A percentile compares a stretch with the other conserved stretches of the same genome.
Evolutionary conservation across 2,329 filamentous ascomycete genomes (phyloP).

Genomic region (Lojkania enalia): DNA sequence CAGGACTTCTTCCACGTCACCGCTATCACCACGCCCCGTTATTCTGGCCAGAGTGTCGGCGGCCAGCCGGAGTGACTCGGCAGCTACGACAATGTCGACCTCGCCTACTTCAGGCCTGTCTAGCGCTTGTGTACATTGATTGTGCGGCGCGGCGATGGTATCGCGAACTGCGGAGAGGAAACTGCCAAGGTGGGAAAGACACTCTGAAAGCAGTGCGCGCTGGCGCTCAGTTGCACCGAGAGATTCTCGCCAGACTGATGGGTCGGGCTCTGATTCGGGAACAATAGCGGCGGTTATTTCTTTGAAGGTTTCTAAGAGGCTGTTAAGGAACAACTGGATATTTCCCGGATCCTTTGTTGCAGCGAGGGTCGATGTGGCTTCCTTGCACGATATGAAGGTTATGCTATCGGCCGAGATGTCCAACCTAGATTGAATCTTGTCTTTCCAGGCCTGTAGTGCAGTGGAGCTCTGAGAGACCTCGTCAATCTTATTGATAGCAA

Average conservation of each 20-base stretch:
- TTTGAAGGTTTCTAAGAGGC: constrained; percentile 69
- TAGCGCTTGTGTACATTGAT: constrained; percentile 5
- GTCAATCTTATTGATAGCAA: constrained; percentile 66
- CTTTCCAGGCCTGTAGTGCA: constrained; percentile 21
- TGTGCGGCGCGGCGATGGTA: neutral
- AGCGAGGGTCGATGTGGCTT: constrained; percentile 47
- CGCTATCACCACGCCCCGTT: constrained; percentile 80
- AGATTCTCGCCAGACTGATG: constrained; percentile 75
- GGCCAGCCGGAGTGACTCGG: constrained; percentile 75
- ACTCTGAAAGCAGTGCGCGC: constrained; percentile 75
- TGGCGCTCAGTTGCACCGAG: constrained; percentile 91
- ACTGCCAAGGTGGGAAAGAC: constrained; percentile 69
- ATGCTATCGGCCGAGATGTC: constrained; percentile 48
- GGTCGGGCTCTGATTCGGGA: constrained; percentile 54
- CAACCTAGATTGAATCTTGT: constrained; percentile 25
- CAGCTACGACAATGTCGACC: constrained; percentile 84
- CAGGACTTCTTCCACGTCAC: constrained; percentile 92
- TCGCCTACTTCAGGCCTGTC: constrained; percentile 46
- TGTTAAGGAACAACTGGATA: constrained; percentile 69
- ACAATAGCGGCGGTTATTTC: constrained; percentile 64
- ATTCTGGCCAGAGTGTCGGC: constrained; percentile 66
- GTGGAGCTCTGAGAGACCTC: constrained; percentile 41
- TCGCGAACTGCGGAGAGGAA: constrained; percentile 65
- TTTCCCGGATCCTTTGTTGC: constrained; percentile 59
- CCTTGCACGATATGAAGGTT: constrained; percentile 73